These are phyloP conservation scores for Dactylellina haptotyla DNA, from an alignment of 2,329 filamentous ascomycete genomes.

Conservation along the genomic window DNA sequence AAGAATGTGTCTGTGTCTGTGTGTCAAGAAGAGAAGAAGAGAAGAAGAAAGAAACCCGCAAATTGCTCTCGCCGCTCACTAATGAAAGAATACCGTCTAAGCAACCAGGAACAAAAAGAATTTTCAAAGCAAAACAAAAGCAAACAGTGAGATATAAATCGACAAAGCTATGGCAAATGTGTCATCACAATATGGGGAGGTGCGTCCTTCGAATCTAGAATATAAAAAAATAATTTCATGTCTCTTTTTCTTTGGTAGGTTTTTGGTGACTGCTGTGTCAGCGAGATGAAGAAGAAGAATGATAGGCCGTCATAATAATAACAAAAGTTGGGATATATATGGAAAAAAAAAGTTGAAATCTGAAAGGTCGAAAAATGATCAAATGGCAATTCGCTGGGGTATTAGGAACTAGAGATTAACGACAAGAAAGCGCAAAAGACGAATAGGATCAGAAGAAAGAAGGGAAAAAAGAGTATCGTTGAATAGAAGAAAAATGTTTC, in stretches of 20 bases:
- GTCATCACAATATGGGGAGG: slow-evolving; percentile 24
- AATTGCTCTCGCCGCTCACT: slow-evolving; percentile 53
- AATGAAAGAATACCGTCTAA: slow-evolving; percentile 55
- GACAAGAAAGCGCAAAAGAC: slow-evolving; percentile 8
- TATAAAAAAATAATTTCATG: slow-evolving; percentile 11
- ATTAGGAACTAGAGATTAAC: slow-evolving; percentile 52
- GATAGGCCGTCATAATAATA: slow-evolving; percentile 46
- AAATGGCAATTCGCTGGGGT: slow-evolving; percentile 49
- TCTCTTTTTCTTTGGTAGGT: slow-evolving; percentile 40
- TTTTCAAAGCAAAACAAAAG: slow-evolving; percentile 11
- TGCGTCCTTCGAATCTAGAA: slow-evolving; percentile 40
- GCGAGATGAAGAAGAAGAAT: slow-evolving; percentile 26
- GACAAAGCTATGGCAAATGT: slow-evolving; percentile 11
- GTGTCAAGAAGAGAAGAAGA: slow-evolving; percentile 9
- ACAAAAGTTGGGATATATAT: slow-evolving; percentile 45
- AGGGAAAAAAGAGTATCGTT: slow-evolving; percentile 23
- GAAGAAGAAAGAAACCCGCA: slow-evolving; percentile 29
- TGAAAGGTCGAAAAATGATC: slow-evolving; percentile 13
- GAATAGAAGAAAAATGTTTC: slow-evolving; percentile 29
- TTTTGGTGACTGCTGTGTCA: slow-evolving; percentile 27
- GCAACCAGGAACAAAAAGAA: slow-evolving; percentile 24
- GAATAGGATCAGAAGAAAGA: slow-evolving; percentile 16
- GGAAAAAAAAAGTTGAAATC: slow-evolving; percentile 15
- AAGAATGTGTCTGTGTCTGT: too few relatives aligned
- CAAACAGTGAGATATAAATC: not conserved